Conservation (phyloP, 2,329 filamentous ascomycete species). For the Diaporthe humulicola region DNA sequence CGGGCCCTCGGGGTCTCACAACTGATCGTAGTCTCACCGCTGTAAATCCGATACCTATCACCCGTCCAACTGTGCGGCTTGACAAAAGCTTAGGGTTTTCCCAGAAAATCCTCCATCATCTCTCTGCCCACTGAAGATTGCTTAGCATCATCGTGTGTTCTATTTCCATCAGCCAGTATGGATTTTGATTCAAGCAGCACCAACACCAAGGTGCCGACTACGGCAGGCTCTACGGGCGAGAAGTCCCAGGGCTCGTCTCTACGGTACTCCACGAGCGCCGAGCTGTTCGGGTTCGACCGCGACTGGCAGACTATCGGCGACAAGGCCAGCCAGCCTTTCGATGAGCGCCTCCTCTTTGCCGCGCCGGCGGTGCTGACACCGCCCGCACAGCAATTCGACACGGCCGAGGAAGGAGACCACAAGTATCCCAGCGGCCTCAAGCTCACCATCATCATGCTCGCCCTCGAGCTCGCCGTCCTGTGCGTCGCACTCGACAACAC, state of each 20-base stretch:
- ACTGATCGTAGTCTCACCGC: background rate
- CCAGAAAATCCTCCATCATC: background rate
- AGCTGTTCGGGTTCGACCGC: background rate
- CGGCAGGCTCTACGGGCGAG: background rate
- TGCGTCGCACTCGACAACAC: slow-evolving; percentile 44
- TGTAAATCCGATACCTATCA: background rate
- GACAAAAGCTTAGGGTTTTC: background rate
- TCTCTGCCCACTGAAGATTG: background rate
- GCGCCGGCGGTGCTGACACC: slow-evolving; percentile 37
- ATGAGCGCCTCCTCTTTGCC: background rate
- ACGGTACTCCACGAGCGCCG: background rate
- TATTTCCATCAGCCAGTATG: background rate
- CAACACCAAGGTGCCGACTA: background rate
- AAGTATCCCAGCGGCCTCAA: slow-evolving; percentile 52
- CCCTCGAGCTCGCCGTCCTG: slow-evolving; percentile 59
- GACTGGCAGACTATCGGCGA: background rate
- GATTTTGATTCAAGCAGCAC: background rate
- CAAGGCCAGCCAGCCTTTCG: background rate
- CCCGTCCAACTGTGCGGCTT: background rate
- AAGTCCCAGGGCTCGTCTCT: background rate
- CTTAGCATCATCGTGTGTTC: background rate
- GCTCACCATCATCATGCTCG: slow-evolving; percentile 55
- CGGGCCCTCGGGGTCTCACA: background rate
- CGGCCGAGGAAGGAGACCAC: slow-evolving; percentile 47
- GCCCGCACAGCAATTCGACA: slow-evolving; percentile 46